Evolutionary conservation across 257 asterid species (phyloP), one percentile per base, ranked within the genome.

Genomic region (Avicennia marina): DNA sequence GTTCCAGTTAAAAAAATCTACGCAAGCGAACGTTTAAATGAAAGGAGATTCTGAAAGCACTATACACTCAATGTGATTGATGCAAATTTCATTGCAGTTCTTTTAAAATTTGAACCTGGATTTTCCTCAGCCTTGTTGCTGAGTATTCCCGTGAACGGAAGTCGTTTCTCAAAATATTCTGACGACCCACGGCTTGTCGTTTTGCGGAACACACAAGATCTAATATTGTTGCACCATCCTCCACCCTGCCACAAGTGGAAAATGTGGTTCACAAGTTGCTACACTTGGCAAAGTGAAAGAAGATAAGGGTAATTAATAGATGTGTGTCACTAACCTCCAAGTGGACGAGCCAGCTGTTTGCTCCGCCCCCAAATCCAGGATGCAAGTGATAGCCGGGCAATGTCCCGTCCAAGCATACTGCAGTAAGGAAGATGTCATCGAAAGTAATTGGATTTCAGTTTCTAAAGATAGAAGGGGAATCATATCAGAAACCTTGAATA

Each of bases 331-430:
- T 19, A 49, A 90, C 98, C 96, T 90, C 98, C 70, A 90, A 74
- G 31, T 82, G 70, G 51, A 90, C 43, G 44, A 90, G 78, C 98
- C 98, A 90, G 72, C 84, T 87, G 60, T 77, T 80, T 26, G 82
- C 81, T 50, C 96, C 95, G 0, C 75, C 59, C 32, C 98, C 96
- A 50, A 53, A 87, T 50, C 98, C 98, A 0, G 70, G 81, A 66
- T 87, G 80, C 43, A 87, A 42, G 78, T 90, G 98, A 71, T 90
- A 90, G 53, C 87, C 98, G 3, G 98, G 98, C 41, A 74, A 31
- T 4, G 90, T 70, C 53, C 98, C 98, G 76, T 90, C 98, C 75
- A 90, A 60, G 65, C 98, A 90, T 27, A 86, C 98, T 90, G 82
- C 59, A 75, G 38, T 17, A 27, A 20, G 27, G 54, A 20, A 57